Conservation (phyloP, 441 rosid genomes). For the Theobroma grandiflorum region DNA sequence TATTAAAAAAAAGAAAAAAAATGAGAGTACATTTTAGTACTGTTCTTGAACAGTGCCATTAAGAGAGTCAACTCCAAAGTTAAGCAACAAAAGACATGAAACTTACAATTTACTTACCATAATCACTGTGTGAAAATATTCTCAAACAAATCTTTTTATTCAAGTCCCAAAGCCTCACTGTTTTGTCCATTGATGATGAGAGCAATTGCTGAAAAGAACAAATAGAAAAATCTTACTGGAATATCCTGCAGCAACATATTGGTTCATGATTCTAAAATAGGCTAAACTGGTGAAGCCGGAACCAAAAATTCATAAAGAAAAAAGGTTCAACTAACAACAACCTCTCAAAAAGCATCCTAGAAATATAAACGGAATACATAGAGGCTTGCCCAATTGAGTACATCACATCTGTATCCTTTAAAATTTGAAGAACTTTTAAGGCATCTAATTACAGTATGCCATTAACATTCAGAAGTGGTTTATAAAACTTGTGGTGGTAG, state of each 20-base stretch:
- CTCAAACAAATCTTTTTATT: conserved; percentile 70
- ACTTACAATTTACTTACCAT: conserved; percentile 50
- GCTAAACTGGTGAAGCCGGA: neutral
- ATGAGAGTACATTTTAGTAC: neutral
- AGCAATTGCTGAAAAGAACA: conserved; percentile 62
- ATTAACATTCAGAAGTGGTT: neutral
- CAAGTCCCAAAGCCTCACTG: conserved; percentile 80
- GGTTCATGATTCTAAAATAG: conserved; percentile 22
- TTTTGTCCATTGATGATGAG: conserved; percentile 86
- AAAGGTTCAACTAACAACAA: neutral
- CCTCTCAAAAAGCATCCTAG: neutral
- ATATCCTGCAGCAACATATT: conserved; percentile 18
- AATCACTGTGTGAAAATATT: conserved; percentile 75
- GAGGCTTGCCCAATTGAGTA: neutral
- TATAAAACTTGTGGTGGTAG: neutral
- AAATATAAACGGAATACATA: conserved; percentile 8
- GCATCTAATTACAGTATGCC: neutral
- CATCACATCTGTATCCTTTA: neutral
- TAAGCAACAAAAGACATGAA: conserved; percentile 9
- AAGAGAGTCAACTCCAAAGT: neutral
- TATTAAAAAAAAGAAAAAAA: neutral
- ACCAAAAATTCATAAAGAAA: neutral
- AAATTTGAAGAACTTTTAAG: neutral
- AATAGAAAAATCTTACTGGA: conserved; percentile 7
- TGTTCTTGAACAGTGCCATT: neutral